phyloP scores from a whole-genome alignment of 2,329 filamentous ascomycete genomes.

The Hypocrella siamensis region DNA sequence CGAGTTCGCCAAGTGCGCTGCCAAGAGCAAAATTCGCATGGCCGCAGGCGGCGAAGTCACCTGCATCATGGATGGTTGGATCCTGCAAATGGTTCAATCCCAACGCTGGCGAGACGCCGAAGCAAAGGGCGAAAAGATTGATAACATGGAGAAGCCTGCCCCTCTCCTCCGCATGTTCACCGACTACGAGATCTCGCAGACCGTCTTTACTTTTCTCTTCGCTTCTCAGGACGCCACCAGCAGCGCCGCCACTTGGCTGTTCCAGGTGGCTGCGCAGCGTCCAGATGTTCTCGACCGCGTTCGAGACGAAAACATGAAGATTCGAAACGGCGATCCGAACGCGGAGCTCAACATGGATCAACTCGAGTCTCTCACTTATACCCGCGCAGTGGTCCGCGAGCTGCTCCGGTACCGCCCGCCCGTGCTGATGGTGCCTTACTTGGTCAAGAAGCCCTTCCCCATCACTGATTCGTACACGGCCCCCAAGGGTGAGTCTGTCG shows the following conservation, averaged over 20 bases:
- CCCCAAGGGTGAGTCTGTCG: slow-evolving; percentile 50
- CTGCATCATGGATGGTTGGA: slow-evolving; percentile 94
- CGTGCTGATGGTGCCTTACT: slow-evolving; percentile 92
- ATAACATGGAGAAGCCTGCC: slow-evolving; percentile 63
- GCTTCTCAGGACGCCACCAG: slow-evolving; percentile 95
- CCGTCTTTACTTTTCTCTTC: slow-evolving; percentile 91
- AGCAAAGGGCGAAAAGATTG: slow-evolving; percentile 52
- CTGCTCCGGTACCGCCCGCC: slow-evolving; percentile 87
- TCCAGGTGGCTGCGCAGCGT: slow-evolving; percentile 85
- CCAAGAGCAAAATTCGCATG: slow-evolving; percentile 88
- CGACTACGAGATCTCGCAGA: slow-evolving; percentile 85
- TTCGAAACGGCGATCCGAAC: slow-evolving; percentile 59
- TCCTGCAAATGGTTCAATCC: slow-evolving; percentile 76
- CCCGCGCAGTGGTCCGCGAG: slow-evolving; percentile 81
- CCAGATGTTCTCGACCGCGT: slow-evolving; percentile 85
- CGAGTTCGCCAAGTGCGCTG: slow-evolving; percentile 82
- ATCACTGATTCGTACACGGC: slow-evolving; percentile 80
- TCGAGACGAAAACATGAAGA: slow-evolving; percentile 72
- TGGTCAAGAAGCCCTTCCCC: slow-evolving; percentile 89
- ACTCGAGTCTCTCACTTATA: slow-evolving; percentile 79
- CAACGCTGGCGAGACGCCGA: slow-evolving; percentile 66
- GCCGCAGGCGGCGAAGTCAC: slow-evolving; percentile 69
- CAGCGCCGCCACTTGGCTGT: slow-evolving; percentile 86
- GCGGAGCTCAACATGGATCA: slow-evolving; percentile 65
- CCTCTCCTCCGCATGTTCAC: slow-evolving; percentile 74